These are phyloP conservation scores for Candida stauntonica DNA, from an alignment of 805 yeast genomes.

Conservation along the genomic window DNA sequence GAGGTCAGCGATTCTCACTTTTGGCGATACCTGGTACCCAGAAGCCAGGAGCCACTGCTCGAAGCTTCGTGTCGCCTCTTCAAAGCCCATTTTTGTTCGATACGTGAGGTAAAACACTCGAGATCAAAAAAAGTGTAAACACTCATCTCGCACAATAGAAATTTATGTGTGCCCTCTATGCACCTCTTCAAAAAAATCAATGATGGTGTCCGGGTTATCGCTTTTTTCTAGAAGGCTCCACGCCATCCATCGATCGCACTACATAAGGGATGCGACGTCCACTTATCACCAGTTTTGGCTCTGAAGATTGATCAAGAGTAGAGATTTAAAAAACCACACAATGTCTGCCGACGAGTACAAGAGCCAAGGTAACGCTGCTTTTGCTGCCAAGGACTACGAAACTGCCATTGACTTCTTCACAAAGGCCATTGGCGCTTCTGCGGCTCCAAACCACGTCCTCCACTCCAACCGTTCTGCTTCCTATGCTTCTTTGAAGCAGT, in stretches of 20 bases:
- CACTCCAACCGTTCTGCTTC: slow-evolving; percentile 93
- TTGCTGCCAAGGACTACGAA: slow-evolving; percentile 78
- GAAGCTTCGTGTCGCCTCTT: slow-evolving; percentile 36
- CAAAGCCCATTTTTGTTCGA: slow-evolving; percentile 15
- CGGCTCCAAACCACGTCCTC: slow-evolving; percentile 84
- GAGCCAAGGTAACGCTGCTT: slow-evolving; percentile 91
- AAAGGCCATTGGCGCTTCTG: slow-evolving; percentile 81
- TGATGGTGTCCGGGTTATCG: slow-evolving; percentile 6
- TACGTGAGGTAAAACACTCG: background rate
- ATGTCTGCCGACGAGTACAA: slow-evolving; percentile 75
- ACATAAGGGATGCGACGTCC: background rate
- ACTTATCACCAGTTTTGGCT: background rate
- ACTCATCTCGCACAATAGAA: too few species aligned
- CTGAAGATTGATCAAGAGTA: background rate
- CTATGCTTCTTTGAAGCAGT: slow-evolving; percentile 75
- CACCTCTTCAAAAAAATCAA: too few species aligned
- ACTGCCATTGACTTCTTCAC: slow-evolving; percentile 79
- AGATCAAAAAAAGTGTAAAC: too few species aligned
- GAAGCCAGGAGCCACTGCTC: slow-evolving; percentile 39
- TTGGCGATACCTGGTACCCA: slow-evolving; percentile 49
- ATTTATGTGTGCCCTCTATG: too few species aligned
- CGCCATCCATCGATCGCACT: background rate
- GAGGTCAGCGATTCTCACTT: slow-evolving; percentile 57
- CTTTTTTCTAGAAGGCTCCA: slow-evolving; percentile 13
- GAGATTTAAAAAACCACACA: slow-evolving; percentile 2